A percentile compares a stretch with the other conserved stretches of the same genome.
Evolutionary conservation across 176 grass and related monocot species (phyloP).

Genomic region (Thalia dealbata): DNA sequence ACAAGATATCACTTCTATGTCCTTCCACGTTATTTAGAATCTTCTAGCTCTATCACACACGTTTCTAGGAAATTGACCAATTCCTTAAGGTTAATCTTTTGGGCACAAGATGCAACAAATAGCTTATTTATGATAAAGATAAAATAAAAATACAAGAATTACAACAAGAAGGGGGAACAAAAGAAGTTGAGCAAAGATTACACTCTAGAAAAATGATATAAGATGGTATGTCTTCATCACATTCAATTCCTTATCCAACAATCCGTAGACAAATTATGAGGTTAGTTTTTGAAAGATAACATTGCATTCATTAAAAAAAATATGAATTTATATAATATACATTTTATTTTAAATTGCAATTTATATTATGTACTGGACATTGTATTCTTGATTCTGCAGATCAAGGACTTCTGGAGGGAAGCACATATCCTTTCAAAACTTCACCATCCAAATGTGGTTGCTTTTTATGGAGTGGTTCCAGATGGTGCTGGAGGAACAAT

Average conservation of each 20-base stretch:
- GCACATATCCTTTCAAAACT: conserved; percentile 89
- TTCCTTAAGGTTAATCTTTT: not conserved
- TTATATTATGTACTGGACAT: not conserved
- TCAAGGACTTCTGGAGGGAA: conserved; percentile 95
- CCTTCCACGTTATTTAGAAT: not conserved
- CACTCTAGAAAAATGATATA: no score
- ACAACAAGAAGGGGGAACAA: no score
- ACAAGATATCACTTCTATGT: not conserved
- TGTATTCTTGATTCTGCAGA: conserved; percentile 28
- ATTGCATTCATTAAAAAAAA: no score
- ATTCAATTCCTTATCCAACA: no score
- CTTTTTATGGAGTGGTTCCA: conserved; percentile 93
- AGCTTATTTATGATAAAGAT: no score
- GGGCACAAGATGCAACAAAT: not conserved
- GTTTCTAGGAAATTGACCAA: not conserved
- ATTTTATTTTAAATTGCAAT: no score
- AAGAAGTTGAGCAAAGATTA: no score
- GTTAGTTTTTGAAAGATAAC: no score
- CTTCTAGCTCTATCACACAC: not conserved
- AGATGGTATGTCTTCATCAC: no score
- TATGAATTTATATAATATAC: no score
- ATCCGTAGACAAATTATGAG: no score
- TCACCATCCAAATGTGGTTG: conserved; percentile 95
- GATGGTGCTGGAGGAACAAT: conserved; percentile 90
- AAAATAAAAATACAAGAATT: no score